phyloP scores from a whole-genome alignment of 495 filamentous ascomycete species.

The Penicillium longicatenatum region DNA sequence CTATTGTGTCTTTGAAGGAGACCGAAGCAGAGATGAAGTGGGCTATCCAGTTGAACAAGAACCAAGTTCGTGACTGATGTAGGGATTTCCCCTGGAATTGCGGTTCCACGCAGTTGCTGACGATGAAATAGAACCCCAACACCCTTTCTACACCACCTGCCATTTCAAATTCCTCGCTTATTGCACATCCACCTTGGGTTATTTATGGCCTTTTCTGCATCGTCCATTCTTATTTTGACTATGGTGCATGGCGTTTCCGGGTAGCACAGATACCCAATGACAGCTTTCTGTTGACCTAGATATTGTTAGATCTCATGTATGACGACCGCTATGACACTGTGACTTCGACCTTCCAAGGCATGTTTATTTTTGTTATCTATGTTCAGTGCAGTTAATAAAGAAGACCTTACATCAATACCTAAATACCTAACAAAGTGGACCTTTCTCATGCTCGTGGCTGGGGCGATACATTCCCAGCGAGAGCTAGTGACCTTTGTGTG shows the following conservation, averaged over 20 bases:
- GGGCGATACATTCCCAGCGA: too few species aligned
- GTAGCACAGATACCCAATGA: constrained; percentile 23
- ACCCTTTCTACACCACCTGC: neutral
- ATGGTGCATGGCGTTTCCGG: constrained; percentile 22
- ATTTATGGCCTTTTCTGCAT: neutral
- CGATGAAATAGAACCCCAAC: neutral
- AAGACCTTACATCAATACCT: neutral
- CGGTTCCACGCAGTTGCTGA: neutral
- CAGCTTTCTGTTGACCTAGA: constrained; percentile 9
- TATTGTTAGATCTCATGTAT: constrained; percentile 11
- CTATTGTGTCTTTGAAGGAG: constrained; percentile 60
- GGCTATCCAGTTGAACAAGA: constrained; percentile 64
- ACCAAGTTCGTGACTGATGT: constrained; percentile 42
- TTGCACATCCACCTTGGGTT: neutral
- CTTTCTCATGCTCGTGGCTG: neutral
- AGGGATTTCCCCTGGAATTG: neutral
- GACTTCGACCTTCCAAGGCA: neutral
- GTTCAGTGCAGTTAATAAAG: neutral
- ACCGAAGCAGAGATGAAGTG: constrained; percentile 68
- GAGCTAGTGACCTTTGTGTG: too few species aligned
- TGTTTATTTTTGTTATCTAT: constrained; percentile 2
- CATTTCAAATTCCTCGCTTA: neutral
- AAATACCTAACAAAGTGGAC: neutral
- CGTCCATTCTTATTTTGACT: constrained; percentile 8
- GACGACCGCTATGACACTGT: constrained; percentile 3